Percentiles rank a stretch among this genome's conserved stretches.
Evolutionary conservation across 2,329 filamentous ascomycete genomes (phyloP).

Genomic region (Trichoderma oligosporum): DNA sequence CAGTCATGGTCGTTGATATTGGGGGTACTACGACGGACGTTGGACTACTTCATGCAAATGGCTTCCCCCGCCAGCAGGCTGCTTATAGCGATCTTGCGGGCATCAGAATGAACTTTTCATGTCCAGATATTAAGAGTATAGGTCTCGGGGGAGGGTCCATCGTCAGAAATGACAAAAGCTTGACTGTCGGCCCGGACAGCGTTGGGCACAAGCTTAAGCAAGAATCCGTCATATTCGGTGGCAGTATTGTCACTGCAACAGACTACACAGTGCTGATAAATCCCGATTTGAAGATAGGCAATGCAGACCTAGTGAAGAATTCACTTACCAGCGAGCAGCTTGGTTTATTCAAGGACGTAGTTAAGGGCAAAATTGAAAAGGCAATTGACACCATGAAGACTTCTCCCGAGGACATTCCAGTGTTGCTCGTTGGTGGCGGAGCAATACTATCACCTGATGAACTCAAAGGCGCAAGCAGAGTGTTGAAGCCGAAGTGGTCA

Average conservation of each 20-base stretch:
- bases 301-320: slow-evolving; percentile 35
- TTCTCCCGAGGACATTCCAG: slow-evolving; percentile 54
- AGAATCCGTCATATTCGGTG: slow-evolving; percentile 55
- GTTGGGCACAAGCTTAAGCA: slow-evolving; percentile 55
- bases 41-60: slow-evolving; percentile 56
- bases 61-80: slow-evolving; percentile 60
- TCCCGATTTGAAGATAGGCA: slow-evolving; percentile 38
- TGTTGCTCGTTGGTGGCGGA: slow-evolving; percentile 61
- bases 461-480: slow-evolving; percentile 52
- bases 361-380: slow-evolving; percentile 51
- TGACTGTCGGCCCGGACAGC: slow-evolving; percentile 58
- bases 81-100: slow-evolving; percentile 61
- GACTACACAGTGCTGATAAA: slow-evolving; percentile 46
- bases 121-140: slow-evolving; percentile 56
- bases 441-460: slow-evolving; percentile 54
- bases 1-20: slow-evolving; percentile 60
- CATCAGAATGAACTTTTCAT: slow-evolving; percentile 59
- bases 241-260: slow-evolving; percentile 54
- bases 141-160: slow-evolving; percentile 58
- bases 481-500: slow-evolving; percentile 54
- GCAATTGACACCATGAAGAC: slow-evolving; percentile 62
- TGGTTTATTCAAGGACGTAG: slow-evolving; percentile 35
- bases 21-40: slow-evolving; percentile 65
- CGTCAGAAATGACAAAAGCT: slow-evolving; percentile 38
- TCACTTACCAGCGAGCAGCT: slow-evolving; percentile 34